These are phyloP conservation scores for Tuber indicum DNA, from an alignment of 495 filamentous ascomycete genomes.

Conservation along the genomic window DNA sequence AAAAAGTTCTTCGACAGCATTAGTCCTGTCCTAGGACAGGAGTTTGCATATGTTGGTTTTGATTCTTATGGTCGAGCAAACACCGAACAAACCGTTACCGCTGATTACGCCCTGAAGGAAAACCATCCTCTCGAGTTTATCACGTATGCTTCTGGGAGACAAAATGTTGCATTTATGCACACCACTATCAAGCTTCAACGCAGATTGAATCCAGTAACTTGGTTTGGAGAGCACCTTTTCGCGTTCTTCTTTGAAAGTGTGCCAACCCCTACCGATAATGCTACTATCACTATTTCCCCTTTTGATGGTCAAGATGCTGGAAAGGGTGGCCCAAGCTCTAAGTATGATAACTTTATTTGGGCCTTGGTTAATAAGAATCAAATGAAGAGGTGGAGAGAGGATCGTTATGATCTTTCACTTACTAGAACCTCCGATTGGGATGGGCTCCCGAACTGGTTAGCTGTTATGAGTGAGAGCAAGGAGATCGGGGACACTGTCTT, in stretches of 20 bases:
- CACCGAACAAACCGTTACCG: constrained; percentile 40
- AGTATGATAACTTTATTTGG: constrained; percentile 91
- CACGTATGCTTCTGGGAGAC: constrained; percentile 86
- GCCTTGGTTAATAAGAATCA: constrained; percentile 89
- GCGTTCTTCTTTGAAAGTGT: constrained; percentile 76
- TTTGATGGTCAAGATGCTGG: constrained; percentile 87
- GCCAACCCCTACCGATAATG: constrained; percentile 57
- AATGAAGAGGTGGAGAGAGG: constrained; percentile 84
- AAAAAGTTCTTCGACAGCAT: constrained; percentile 73
- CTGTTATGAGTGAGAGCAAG: constrained; percentile 92
- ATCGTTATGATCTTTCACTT: constrained; percentile 88
- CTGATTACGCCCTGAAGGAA: constrained; percentile 66
- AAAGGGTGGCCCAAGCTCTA: constrained; percentile 54
- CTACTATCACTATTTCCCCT: constrained; percentile 69
- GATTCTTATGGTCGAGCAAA: constrained; percentile 44
- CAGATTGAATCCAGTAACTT: constrained; percentile 79
- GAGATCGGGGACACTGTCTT: constrained; percentile 86
- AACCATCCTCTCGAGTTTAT: constrained; percentile 74
- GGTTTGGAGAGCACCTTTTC: constrained; percentile 59
- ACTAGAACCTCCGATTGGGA: constrained; percentile 84
- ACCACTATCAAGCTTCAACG: constrained; percentile 74
- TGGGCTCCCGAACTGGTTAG: constrained; percentile 86
- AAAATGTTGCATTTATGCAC: constrained; percentile 88
- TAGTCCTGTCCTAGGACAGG: constrained; percentile 60
- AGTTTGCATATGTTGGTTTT: constrained; percentile 89